phyloP scores from a whole-genome alignment of 306 rosid genomes.

The Elaeagnus macrophylla region DNA sequence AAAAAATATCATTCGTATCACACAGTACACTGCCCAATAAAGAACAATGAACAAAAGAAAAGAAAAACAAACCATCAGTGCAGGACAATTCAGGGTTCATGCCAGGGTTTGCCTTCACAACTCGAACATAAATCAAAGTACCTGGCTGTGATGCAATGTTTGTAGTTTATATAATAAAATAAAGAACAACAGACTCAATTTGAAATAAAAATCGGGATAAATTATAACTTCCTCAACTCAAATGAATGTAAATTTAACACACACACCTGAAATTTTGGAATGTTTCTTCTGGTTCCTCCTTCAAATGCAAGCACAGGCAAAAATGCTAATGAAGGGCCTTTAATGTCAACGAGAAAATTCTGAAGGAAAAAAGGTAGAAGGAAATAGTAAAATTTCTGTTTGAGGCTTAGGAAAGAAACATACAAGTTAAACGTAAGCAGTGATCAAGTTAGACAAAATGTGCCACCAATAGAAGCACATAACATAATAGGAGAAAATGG shows the following conservation, averaged over 20 bases:
- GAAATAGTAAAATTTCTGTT: neutral
- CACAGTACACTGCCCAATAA: neutral
- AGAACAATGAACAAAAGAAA: neutral
- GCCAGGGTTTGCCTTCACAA: conserved; percentile 76
- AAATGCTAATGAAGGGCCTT: conserved; percentile 73
- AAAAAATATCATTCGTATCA: neutral
- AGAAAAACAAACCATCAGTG: conserved; percentile 60
- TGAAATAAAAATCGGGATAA: conserved; percentile 1
- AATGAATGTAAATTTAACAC: neutral
- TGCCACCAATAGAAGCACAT: neutral
- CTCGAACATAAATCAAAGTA: conserved; percentile 61
- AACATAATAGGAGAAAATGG: neutral
- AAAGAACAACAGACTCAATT: conserved; percentile 8
- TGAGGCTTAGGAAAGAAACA: conserved; percentile 1
- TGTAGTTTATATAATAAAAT: conserved; percentile 16
- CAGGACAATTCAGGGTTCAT: conserved; percentile 91
- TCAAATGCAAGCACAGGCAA: conserved; percentile 95
- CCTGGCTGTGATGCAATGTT: conserved; percentile 47
- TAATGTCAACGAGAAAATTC: conserved; percentile 90
- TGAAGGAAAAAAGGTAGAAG: conserved; percentile 22
- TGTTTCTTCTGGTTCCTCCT: conserved; percentile 98
- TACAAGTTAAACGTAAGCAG: neutral
- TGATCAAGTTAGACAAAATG: neutral
- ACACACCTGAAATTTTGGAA: conserved; percentile 82
- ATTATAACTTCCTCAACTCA: neutral